A percentile compares a stretch with the other conserved stretches of the same genome.
Conservation (phyloP, 495 filamentous ascomycete genomes). For the Xylaria venustula region DNA sequence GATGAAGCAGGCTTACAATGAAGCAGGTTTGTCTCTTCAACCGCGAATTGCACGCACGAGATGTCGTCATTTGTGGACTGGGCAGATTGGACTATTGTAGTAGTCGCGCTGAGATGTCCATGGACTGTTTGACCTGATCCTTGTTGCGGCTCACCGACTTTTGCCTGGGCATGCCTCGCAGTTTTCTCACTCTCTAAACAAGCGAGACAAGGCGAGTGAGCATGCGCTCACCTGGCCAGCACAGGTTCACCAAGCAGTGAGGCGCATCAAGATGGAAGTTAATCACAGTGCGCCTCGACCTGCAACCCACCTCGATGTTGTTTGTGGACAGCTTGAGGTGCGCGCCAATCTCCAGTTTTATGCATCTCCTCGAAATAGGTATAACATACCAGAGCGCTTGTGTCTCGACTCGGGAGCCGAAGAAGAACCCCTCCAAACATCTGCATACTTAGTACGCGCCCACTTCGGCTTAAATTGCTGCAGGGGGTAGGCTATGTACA, state of each 20-base stretch:
- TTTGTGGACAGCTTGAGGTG: background rate
- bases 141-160: conserved; percentile 33
- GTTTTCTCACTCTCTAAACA: conserved; percentile 6
- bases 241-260: conserved; percentile 9
- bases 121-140: conserved; percentile 15
- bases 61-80: conserved; percentile 2
- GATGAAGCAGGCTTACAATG: background rate
- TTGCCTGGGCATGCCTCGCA: conserved; percentile 19
- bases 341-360: background rate
- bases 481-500: background rate
- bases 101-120: background rate
- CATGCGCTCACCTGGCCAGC: conserved; percentile 24
- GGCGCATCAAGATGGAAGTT: background rate
- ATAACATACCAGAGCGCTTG: too few species aligned
- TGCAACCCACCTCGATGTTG: background rate
- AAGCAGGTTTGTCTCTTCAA: background rate
- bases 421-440: background rate
- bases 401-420: background rate
- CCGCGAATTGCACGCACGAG: background rate
- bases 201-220: too few species aligned
- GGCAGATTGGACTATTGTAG: too few species aligned
- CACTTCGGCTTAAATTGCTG: background rate
- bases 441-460: too few species aligned
- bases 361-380: too few species aligned
- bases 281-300: background rate